These are phyloP conservation scores for Fusarium equiseti DNA, from an alignment of 2,329 filamentous ascomycete genomes.

Conservation along the genomic window DNA sequence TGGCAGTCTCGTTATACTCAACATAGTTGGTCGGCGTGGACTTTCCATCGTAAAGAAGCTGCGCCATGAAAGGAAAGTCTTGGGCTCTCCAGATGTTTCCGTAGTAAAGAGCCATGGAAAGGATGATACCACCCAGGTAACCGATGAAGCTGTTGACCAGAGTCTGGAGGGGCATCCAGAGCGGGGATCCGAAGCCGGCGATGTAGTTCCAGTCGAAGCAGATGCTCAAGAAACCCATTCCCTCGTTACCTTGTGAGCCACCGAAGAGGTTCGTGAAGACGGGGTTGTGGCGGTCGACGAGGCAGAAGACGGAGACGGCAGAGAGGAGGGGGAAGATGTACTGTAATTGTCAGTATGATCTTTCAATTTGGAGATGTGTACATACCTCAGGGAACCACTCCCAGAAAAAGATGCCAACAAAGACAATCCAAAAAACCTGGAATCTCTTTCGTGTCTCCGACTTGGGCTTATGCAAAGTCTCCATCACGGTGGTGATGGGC, in stretches of 20 bases:
- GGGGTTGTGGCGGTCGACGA: slow-evolving; percentile 18
- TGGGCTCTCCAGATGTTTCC: slow-evolving; percentile 29
- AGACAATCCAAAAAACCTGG: slow-evolving; percentile 56
- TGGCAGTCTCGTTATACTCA: slow-evolving; percentile 18
- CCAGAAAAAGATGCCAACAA: slow-evolving; percentile 58
- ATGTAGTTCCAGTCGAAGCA: slow-evolving; percentile 38
- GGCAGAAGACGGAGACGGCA: slow-evolving; percentile 37
- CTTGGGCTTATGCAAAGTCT: slow-evolving; percentile 47
- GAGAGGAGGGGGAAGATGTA: slow-evolving; percentile 61
- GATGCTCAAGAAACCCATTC: slow-evolving; percentile 26
- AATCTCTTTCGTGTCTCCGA: slow-evolving; percentile 55
- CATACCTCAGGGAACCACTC: slow-evolving; percentile 48
- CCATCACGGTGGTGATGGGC: slow-evolving; percentile 48
- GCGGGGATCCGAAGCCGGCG: slow-evolving; percentile 47
- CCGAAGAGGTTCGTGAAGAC: slow-evolving; percentile 37
- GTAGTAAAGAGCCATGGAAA: slow-evolving; percentile 50
- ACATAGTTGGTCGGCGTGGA: slow-evolving; percentile 18
- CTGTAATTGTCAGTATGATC: background rate
- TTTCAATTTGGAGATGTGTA: accelerated
- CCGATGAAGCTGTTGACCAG: slow-evolving; percentile 56
- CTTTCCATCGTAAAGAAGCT: slow-evolving; percentile 21
- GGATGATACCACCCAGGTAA: slow-evolving; percentile 51
- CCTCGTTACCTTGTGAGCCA: slow-evolving; percentile 33
- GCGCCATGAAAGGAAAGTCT: slow-evolving; percentile 35
- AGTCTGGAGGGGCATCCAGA: slow-evolving; percentile 56